These are phyloP conservation scores for Nothomitra cinnamomea DNA, from an alignment of 2,329 filamentous ascomycete genomes.

Conservation along the genomic window DNA sequence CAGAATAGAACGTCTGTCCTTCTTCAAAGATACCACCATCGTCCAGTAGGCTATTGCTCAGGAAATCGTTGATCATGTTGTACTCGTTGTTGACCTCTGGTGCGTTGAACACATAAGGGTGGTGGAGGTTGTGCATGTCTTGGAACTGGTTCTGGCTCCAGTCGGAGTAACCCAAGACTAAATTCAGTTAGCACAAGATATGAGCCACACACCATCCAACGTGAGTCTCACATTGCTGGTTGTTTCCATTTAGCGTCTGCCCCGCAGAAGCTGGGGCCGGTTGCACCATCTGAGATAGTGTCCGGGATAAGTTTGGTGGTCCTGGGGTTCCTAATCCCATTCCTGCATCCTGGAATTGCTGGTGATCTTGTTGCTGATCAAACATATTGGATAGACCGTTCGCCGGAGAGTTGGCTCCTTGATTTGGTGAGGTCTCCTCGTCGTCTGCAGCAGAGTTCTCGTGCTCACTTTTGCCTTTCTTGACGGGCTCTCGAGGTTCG, in stretches of 20 bases:
- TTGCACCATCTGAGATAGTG: conserved; percentile 52
- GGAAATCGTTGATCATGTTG: conserved; percentile 88
- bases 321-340: conserved; percentile 11
- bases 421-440: conserved; percentile 32
- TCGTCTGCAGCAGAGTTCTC: conserved; percentile 37
- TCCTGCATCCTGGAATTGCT: conserved; percentile 22
- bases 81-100: conserved; percentile 94
- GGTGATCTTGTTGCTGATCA: conserved; percentile 33
- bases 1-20: conserved; percentile 37
- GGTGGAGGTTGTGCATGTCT: conserved; percentile 87
- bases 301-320: conserved; percentile 17
- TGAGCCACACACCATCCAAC: conserved; percentile 12
- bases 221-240: conserved; percentile 53
- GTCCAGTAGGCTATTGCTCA: conserved; percentile 81
- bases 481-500: conserved; percentile 76
- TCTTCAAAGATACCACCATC: conserved; percentile 52
- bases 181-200: conserved; percentile 15
- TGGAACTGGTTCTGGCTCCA: conserved; percentile 73
- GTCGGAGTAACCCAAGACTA: conserved; percentile 71
- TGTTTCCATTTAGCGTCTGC: conserved; percentile 45
- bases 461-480: conserved; percentile 56
- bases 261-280: conserved; percentile 50
- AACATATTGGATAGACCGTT: conserved; percentile 37
- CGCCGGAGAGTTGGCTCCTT: conserved; percentile 25
- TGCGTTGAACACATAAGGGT: conserved; percentile 87